Evolutionary conservation across 2,329 filamentous ascomycete species (phyloP).

Genomic region (Ceratocystis cacaofunesta): DNA sequence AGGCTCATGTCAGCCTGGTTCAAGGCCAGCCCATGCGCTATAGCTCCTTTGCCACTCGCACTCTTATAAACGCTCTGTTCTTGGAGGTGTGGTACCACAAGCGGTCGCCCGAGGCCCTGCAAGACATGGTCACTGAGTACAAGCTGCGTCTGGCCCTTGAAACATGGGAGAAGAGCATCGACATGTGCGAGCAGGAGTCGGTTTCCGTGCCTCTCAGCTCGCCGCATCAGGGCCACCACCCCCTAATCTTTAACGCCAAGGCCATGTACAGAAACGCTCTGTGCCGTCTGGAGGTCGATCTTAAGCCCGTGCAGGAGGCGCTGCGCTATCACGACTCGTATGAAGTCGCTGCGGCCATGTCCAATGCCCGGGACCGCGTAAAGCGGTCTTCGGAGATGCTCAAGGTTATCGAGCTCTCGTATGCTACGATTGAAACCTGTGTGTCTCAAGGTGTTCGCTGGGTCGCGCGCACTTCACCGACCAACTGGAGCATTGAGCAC

Average conservation of each 20-base stretch:
- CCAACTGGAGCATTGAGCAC: conserved; percentile 98
- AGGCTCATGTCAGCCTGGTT: conserved; percentile 89
- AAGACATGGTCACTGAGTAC: conserved; percentile 96
- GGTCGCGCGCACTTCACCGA: conserved; percentile 94
- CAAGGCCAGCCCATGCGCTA: conserved; percentile 82
- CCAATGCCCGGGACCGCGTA: conserved; percentile 79
- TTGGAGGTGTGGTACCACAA: conserved; percentile 98
- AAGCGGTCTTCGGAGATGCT: conserved; percentile 95
- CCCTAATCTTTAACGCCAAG: conserved; percentile 94
- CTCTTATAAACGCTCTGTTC: conserved; percentile 98
- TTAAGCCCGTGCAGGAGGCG: conserved; percentile 92
- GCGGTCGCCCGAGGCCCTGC: conserved; percentile 89
- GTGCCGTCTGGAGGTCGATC: conserved; percentile 79
- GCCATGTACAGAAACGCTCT: conserved; percentile 92
- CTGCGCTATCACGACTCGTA: conserved; percentile 94
- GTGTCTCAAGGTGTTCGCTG: conserved; percentile 89
- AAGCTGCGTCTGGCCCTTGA: conserved; percentile 89
- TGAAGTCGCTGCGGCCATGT: conserved; percentile 94
- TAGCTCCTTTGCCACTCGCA: conserved; percentile 89
- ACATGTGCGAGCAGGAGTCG: conserved; percentile 80
- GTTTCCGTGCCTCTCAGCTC: conserved; percentile 81
- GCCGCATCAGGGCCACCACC: conserved; percentile 78
- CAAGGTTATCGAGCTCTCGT: conserved; percentile 95
- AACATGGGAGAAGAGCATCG: conserved; percentile 96
- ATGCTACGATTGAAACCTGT: conserved; percentile 92